Evolutionary conservation across 192 early-diverging fungal species (phyloP), one percentile per base, ranked within the genome.

Genomic region (Geosiphon pyriformis): DNA sequence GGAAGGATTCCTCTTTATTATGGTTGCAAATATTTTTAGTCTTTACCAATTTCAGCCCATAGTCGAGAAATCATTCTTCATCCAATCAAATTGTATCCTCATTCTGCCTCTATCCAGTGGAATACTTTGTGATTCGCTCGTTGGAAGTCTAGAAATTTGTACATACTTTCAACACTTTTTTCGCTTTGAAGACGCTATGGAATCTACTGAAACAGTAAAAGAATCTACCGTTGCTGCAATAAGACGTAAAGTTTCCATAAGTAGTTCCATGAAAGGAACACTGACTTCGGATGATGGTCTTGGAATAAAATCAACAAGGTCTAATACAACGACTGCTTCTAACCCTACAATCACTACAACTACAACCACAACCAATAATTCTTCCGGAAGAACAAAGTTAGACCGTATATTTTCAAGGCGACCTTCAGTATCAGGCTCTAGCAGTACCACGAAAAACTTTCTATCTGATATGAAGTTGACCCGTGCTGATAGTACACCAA

Each of bases 321-420:
- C 37, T 23, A 54, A 20, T 48, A 25, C 46, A 7, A 34, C 26
- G 7, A 53, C 17, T 35, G 48, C 50, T 23, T 50, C 59, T 7
- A 61, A 46, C 22, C 46, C n/a, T 46, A 61, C 42, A 23, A 61
- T 10, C 37, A 42, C 6, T 42, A 42, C 37, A 15, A 42, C 37
- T 15, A 42, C 37, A 6, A 42, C 6, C 15, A 15, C 37, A 10
- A 42, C 37, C 37, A 10, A 6, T 42, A 10, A 6, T 6, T 42
- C 37, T 42, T 42, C 37, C 15, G 37, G 37, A 10, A n/a, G n/a
- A n/a, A n/a, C n/a, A n/a, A 42, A 42, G 15, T 10, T 10, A 42
- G 6, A 53, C 22, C 63, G 53, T 4, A 65, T 65, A n/a, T 52
- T 65, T 18, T 15, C 46, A 4, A 65, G 63, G 37, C 63, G 63